phyloP scores from a whole-genome alignment of 495 filamentous ascomycete species.

The Platismatia glauca region DNA sequence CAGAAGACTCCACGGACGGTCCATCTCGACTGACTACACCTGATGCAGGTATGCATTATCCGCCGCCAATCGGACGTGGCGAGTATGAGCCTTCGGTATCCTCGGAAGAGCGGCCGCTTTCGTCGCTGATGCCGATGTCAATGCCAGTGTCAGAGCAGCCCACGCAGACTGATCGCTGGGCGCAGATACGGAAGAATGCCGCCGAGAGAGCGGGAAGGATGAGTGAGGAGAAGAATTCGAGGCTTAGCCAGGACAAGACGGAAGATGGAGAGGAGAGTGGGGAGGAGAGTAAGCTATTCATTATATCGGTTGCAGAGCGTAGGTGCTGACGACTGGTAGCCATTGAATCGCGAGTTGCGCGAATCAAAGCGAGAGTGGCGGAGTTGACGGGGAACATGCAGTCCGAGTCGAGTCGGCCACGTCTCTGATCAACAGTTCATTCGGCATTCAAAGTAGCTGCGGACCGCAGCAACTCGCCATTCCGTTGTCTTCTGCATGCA shows the following conservation, averaged over 20 bases:
- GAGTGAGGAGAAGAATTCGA: constrained; percentile 44
- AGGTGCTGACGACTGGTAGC: constrained; percentile 41
- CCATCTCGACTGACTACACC: constrained; percentile 21
- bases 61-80: constrained; percentile 17
- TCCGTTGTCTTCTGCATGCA: neutral
- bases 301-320: neutral
- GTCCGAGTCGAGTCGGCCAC: constrained; percentile 1
- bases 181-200: constrained; percentile 89
- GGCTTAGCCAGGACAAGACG: constrained; percentile 36
- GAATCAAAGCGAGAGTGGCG: constrained; percentile 95
- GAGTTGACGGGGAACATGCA: constrained; percentile 85
- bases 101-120: constrained; percentile 20
- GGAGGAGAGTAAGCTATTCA: constrained; percentile 75
- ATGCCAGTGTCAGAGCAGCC: neutral
- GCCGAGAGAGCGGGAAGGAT: constrained; percentile 60
- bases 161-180: constrained; percentile 63
- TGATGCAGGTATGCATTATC: constrained; percentile 19
- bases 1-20: constrained; percentile 17
- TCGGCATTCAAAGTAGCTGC: neutral
- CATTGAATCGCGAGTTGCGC: constrained; percentile 90
- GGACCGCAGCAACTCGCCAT: neutral
- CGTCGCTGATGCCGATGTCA: constrained; percentile 28
- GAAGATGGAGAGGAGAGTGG: constrained; percentile 84
- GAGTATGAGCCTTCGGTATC: constrained; percentile 22
- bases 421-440: neutral